phyloP scores from a whole-genome alignment of 164 flowering plant species.

The Houttuynia cordata region DNA sequence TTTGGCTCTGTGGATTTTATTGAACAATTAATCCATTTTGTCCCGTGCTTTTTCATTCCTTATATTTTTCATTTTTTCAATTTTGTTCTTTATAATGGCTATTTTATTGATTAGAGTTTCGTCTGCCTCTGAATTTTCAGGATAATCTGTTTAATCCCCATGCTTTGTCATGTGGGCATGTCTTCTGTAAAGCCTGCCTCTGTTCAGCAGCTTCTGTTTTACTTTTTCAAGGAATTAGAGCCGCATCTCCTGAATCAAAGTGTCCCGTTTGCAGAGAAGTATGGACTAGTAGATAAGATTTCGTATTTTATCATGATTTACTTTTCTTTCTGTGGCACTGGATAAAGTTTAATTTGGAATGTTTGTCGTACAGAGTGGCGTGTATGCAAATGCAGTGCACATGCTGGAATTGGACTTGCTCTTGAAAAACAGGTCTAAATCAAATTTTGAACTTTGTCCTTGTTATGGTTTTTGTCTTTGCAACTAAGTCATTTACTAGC shows the following conservation, averaged over 20 bases:
- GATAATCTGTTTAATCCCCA: constrained; percentile 72
- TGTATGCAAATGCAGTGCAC: constrained; percentile 46
- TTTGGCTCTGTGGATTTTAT: too few species aligned
- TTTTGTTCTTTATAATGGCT: neutral
- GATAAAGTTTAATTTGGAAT: neutral
- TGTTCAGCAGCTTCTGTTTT: constrained; percentile 76
- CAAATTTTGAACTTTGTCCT: neutral
- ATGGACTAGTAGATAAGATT: constrained; percentile 1
- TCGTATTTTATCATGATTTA: neutral
- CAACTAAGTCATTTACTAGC: neutral
- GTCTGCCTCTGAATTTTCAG: constrained; percentile 19
- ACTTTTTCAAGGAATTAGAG: constrained; percentile 56
- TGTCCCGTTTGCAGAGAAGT: constrained; percentile 92
- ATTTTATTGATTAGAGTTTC: neutral
- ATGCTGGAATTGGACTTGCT: constrained; percentile 55
- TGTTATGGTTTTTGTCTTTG: constrained; percentile 4
- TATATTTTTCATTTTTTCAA: neutral
- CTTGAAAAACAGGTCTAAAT: constrained; percentile 41
- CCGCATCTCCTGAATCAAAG: constrained; percentile 45
- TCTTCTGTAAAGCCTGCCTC: constrained; percentile 75
- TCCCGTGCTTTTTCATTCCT: neutral
- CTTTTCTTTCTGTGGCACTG: neutral
- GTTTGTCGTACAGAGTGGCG: constrained; percentile 40
- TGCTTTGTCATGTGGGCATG: constrained; percentile 81
- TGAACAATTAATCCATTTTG: neutral